Base-by-base conservation (phyloP, 192 early-diverging fungal genomes). In the Backusella luteola region DNA sequence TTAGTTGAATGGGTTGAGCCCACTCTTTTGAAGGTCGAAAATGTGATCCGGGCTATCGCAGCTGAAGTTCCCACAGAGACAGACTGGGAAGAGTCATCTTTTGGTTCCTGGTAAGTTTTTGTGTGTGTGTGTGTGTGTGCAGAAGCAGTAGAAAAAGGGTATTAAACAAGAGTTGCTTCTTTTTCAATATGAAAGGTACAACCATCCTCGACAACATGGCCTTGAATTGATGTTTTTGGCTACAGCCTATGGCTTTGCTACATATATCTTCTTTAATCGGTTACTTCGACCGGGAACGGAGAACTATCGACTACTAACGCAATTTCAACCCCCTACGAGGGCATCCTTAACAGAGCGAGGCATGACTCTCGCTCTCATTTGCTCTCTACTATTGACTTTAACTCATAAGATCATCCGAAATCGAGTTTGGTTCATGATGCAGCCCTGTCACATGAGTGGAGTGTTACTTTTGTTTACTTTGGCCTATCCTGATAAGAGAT, bases 391-490 rank as follows among this genome's bases (percentile, higher is more conserved):
- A 56, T 59, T 84, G 26, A 86, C 86, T 1, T 71, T 80, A 1
- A 63, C 71, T 36, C 87, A 89, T 6, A 89, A 89, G 70, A 78
- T 80, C 59, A 67, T 79, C 6, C 75, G 83, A 6, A 74, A 77
- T 42, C 78, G 79, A 19, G 23, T 83, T 29, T 34, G 86, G 12
- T 89, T 78, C 67, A 42, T 89, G 78, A 44, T 89, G 46, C 87
- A 89, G 23, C 87, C 87, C 7, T 89, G 87, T 73, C 87, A 89
- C 70, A 84, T 89, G 85, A 86, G 83, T 32, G 83, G 81, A 12
- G 74, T 89, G 69, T 38, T 86, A 63, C 68, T 89, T 42, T 80
- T 88, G 42, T 21, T 73, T 19, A 84, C 84, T 46, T 66, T 88
- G 79, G 53, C 74, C 4, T 85, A 83, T 52, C 81, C 81, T 52